Base-by-base conservation (phyloP, 106 monocot species). In the Hemerocallis citrina region DNA sequence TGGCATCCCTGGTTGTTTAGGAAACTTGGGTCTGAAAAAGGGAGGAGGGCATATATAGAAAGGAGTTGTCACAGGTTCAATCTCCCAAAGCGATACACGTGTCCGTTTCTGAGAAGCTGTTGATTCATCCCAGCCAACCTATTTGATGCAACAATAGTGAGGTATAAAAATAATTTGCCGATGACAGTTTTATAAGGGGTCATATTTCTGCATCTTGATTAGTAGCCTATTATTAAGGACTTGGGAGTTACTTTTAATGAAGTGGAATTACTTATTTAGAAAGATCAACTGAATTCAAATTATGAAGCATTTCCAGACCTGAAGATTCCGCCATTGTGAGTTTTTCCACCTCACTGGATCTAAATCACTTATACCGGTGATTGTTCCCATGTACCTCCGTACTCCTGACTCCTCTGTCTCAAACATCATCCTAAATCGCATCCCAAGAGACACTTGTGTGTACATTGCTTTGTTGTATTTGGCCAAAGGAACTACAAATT, bases 121-220 rank as follows among this genome's bases (percentile, higher is more conserved):
- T 57, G 85, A 88, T 79, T 93, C 93, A 67, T 93, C 93, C 93
- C 93, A 93, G 1, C 85, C 88, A 79, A 93, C 88, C 93, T 88
- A 63, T 39, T 49, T 22, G n/a, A 50, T 33, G 55, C 32, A 52
- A 24, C 7, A 5, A 33, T 21, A 16, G 17, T 48, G 19, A 64
- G 32, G 29, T 46, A 28, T 64, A 48, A 3, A 23, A 35, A 64
- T 64, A 32, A 32, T 48, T 64, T 41, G 25, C 49, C 5, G 24
- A 64, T 48, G 33, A 34, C 10, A 14, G 35, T 35, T n/a, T n/a
- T n/a, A n/a, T n/a, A n/a, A n/a, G n/a, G n/a, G n/a, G n/a, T n/a
- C n/a, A n/a, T n/a, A n/a, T n/a, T n/a, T n/a, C n/a, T n/a, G n/a
- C n/a, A n/a, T n/a, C n/a, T n/a, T n/a, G n/a, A n/a, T n/a, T n/a